Base-by-base conservation (phyloP, 1,284 basidiomycete genomes). In the Papiliotrema flavescens region DNA sequence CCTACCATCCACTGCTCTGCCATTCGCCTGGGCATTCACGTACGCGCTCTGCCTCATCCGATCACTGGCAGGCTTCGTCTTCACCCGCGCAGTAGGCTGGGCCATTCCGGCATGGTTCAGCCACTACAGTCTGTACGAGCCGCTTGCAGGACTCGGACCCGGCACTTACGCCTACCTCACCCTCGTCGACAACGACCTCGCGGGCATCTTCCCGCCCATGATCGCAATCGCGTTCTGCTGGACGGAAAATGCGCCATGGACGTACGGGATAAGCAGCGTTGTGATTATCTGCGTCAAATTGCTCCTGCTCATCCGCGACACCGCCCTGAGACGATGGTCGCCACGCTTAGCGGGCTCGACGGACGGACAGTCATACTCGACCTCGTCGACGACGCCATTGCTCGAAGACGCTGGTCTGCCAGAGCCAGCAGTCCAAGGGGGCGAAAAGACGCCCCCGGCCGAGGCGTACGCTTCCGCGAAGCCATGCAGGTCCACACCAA, bases 121-220 rank as follows among this genome's bases (percentile, higher is more conserved):
- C 34, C 58, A 60, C 39, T 52, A 49, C 35, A 49, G 52, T 15
- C 46, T 60, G 22, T 60, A 60, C 42, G 58, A 60, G 43, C 14
- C 47, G 15, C 22, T 42, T 17, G 35, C 55, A 3, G 58, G 55
- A 9, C 49, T 53, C 24, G 58, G 55, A 9, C 51, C 55, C 7
- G 37, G 37, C 8, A 9, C 55, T n/a, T 13, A 55, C 11, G 53
- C 46, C 6, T 42, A 44, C 34, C 20, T 49, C 6, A 34, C 24
- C 19, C 13, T 47, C 8, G 13, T 9, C 9, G 20, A 22, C 20
- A 20, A 24, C 22, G 24, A 20, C 8, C 20, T 37, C n/a, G 47
- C 34, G 15, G n/a, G n/a, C n/a, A n/a, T 14, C 23, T 22, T 11
- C 20, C 11, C 13, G 20, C 47, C 47, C 22, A 7, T 35, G 6